These are phyloP conservation scores for Tetradesmus obliquus DNA, from an alignment of 139 green algal species.

Conservation along the genomic window DNA sequence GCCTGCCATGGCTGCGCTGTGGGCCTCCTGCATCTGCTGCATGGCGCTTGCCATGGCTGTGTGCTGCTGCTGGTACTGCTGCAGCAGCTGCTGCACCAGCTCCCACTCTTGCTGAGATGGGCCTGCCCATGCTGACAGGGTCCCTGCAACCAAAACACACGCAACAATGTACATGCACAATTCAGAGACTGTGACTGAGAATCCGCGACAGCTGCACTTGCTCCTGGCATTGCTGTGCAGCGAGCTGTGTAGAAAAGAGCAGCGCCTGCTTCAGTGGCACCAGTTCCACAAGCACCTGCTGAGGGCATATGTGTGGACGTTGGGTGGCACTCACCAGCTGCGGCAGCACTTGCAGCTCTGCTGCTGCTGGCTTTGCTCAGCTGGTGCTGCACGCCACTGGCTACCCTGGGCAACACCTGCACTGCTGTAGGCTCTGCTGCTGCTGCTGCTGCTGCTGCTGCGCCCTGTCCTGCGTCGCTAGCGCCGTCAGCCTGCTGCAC, in stretches of 20 bases:
- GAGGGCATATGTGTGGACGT: too few species aligned
- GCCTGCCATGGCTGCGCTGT: not conserved
- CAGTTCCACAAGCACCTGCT: too few species aligned
- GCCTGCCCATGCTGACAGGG: not conserved
- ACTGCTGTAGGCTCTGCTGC: not conserved
- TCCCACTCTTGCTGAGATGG: slow-evolving; percentile 7
- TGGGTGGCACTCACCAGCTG: too few species aligned
- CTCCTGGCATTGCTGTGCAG: not conserved
- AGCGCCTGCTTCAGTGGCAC: too few species aligned
- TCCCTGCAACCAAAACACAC: not conserved
- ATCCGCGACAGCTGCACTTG: not conserved
- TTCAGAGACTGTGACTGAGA: not conserved
- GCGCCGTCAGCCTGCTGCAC: not conserved
- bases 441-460: not conserved
- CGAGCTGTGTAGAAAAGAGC: too few species aligned
- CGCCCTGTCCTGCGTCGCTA: not conserved
- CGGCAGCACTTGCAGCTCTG: too few species aligned
- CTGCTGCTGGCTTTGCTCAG: not conserved
- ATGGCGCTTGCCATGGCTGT: not conserved
- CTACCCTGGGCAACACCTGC: not conserved
- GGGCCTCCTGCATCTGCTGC: slow-evolving; percentile 37
- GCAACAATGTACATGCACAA: not conserved
- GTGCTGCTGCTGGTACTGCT: slow-evolving; percentile 37
- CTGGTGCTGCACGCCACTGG: not conserved
- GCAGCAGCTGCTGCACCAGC: slow-evolving; percentile 8